Conservation (phyloP, 371 early-diverging fungal species). For the Mortierella sp. region DNA sequence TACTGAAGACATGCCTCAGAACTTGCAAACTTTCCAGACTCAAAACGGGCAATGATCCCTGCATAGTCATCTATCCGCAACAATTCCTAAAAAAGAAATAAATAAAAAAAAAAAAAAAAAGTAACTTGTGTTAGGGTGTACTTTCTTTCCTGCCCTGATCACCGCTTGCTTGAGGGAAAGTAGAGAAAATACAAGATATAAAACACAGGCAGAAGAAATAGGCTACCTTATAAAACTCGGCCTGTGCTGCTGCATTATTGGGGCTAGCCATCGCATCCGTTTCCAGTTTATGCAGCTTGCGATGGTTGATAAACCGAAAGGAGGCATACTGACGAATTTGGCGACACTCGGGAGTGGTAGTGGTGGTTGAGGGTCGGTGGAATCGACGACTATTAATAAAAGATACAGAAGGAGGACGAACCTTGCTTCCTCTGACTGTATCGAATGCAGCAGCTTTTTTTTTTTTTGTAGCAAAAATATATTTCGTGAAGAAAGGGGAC, state of each 20-base stretch:
- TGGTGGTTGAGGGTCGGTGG: background rate
- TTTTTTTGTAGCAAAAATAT: no score
- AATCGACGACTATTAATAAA: background rate
- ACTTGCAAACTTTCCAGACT: conserved; percentile 69
- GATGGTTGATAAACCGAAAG: conserved; percentile 58
- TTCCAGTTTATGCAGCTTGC: conserved; percentile 70
- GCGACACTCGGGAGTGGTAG: conserved; percentile 28
- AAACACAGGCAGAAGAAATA: no score
- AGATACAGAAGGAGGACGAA: background rate
- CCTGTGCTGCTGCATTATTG: conserved; percentile 71
- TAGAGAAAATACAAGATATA: no score
- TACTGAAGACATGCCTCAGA: conserved; percentile 75
- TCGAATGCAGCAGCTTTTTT: no score
- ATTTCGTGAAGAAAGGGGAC: no score
- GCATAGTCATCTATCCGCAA: conserved; percentile 68
- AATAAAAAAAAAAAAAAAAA: background rate
- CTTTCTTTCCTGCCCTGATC: no score
- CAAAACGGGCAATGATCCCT: conserved; percentile 76
- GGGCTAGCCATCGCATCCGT: conserved; percentile 74
- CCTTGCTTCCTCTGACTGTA: no score
- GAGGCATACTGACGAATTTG: conserved; percentile 52
- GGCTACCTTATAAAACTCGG: conserved; percentile 79
- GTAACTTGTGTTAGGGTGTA: no score
- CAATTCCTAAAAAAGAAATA: conserved; percentile 64
- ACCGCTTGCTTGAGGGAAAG: no score